A percentile compares a stretch with the other conserved stretches of the same genome.
Conservation (phyloP, 2,329 filamentous ascomycete species). For the Fusarium concolor region DNA sequence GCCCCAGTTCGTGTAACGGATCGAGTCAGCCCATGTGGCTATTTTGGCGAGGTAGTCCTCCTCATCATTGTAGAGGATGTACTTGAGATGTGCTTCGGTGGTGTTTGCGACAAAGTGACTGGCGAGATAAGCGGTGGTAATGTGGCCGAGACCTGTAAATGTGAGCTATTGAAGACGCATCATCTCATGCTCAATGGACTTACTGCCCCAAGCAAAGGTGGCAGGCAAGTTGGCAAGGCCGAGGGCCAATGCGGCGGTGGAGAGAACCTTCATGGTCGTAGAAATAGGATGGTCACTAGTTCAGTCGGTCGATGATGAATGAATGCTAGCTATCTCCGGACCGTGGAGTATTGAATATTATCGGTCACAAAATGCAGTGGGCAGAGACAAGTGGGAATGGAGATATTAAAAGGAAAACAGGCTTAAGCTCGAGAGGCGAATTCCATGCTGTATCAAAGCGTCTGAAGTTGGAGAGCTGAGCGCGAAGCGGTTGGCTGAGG, state of each 20-base stretch:
- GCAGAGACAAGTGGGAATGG: not conserved
- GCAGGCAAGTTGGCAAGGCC: constrained; percentile 51
- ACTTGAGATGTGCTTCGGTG: constrained; percentile 68
- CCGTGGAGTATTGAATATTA: not conserved
- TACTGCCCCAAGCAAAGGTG: constrained; percentile 58
- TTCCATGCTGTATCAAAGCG: constrained; percentile 24
- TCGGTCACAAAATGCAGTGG: not conserved
- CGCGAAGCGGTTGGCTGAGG: constrained; percentile 34
- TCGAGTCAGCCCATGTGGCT: constrained; percentile 75
- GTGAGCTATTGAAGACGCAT: constrained; percentile 23
- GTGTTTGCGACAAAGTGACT: constrained; percentile 67
- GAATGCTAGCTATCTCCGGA: not conserved
- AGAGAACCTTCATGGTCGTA: constrained; percentile 50
- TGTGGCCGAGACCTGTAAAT: constrained; percentile 68
- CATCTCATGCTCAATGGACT: constrained; percentile 39
- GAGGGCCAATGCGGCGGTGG: constrained; percentile 45
- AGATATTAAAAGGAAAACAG: constrained; percentile 19
- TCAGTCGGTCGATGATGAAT: not conserved
- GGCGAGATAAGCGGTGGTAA: constrained; percentile 73
- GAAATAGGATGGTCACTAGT: not conserved
- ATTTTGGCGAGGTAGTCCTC: constrained; percentile 71
- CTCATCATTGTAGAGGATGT: constrained; percentile 65
- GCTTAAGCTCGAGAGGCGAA: constrained; percentile 10
- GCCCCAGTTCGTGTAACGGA: constrained; percentile 73
- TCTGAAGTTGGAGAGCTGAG: constrained; percentile 26